Percentiles rank a stretch among this genome's conserved stretches.
phyloP scores from a whole-genome alignment of 768 basidiomycete genomes.

The Hygrophoropsis aurantiaca region DNA sequence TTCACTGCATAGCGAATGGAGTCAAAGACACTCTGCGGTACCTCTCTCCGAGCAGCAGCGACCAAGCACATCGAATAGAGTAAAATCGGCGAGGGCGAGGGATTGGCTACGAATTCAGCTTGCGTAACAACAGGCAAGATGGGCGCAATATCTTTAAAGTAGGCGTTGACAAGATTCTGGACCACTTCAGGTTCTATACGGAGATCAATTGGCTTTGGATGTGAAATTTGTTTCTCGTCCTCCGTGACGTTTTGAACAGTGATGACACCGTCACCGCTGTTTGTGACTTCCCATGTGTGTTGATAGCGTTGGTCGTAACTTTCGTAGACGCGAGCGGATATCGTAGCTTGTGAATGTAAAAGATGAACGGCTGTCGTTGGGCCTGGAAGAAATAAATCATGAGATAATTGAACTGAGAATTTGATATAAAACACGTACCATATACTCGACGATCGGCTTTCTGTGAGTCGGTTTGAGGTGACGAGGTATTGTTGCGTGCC shows the following conservation, averaged over 20 bases:
- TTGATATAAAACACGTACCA: constrained; percentile 41
- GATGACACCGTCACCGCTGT: constrained; percentile 86
- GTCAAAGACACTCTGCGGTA: constrained; percentile 85
- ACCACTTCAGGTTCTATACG: constrained; percentile 77
- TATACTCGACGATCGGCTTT: constrained; percentile 63
- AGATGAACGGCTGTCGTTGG: constrained; percentile 86
- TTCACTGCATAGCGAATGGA: constrained; percentile 87
- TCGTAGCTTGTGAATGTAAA: constrained; percentile 84
- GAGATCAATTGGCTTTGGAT: constrained; percentile 66
- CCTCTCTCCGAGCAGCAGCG: constrained; percentile 81
- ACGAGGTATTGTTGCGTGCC: constrained; percentile 33
- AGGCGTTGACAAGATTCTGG: constrained; percentile 84
- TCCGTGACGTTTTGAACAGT: constrained; percentile 64
- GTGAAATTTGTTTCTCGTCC: constrained; percentile 53
- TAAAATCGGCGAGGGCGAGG: constrained; percentile 75
- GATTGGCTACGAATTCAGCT: constrained; percentile 78
- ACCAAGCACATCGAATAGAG: constrained; percentile 95
- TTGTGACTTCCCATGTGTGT: constrained; percentile 83
- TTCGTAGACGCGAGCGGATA: constrained; percentile 85
- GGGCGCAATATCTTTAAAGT: constrained; percentile 89
- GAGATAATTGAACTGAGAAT: constrained; percentile 16
- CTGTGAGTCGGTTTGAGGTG: constrained; percentile 48
- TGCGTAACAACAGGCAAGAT: constrained; percentile 86
- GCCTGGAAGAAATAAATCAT: constrained; percentile 52
- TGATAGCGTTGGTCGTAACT: constrained; percentile 86